These are phyloP conservation scores for Penicillium sp. DNA, from an alignment of 2,329 filamentous ascomycete genomes.

Conservation along the genomic window DNA sequence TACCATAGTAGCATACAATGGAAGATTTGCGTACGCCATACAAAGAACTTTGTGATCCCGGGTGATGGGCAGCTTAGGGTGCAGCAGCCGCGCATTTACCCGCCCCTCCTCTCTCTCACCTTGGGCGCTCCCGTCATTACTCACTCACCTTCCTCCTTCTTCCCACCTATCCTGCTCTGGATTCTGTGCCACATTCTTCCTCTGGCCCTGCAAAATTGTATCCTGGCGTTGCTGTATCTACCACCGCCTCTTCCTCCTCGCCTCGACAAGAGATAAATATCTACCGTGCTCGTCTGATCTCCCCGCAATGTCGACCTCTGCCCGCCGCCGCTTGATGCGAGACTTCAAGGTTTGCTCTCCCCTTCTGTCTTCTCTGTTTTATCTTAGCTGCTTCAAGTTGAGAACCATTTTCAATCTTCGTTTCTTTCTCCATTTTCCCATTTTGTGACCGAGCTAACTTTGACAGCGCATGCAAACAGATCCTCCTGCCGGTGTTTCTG, in stretches of 20 bases:
- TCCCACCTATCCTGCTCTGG: neutral
- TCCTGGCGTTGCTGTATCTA: neutral
- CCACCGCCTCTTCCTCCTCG: neutral
- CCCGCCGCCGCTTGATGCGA: constrained; percentile 93
- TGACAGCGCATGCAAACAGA: constrained; percentile 96
- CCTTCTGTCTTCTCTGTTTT: neutral
- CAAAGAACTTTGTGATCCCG: neutral
- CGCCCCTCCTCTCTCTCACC: neutral
- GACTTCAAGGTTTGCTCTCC: constrained; percentile 81
- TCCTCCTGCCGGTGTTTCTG: constrained; percentile 92
- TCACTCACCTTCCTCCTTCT: neutral
- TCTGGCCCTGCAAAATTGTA: neutral
- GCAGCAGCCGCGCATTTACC: neutral
- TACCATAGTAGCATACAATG: neutral
- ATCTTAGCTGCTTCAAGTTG: neutral
- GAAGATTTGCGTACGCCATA: neutral
- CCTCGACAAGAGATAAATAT: neutral
- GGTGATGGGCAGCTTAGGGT: neutral
- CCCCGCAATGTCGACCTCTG: constrained; percentile 77
- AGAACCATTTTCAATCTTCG: neutral
- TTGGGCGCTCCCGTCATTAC: neutral
- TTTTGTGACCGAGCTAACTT: neutral
- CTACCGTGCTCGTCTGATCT: neutral
- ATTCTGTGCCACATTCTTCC: neutral
- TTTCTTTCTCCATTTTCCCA: neutral